Evolutionary conservation across 2,329 filamentous ascomycete species (phyloP), one percentile per base, ranked within the genome.

Genomic region (Claviceps arundinis): DNA sequence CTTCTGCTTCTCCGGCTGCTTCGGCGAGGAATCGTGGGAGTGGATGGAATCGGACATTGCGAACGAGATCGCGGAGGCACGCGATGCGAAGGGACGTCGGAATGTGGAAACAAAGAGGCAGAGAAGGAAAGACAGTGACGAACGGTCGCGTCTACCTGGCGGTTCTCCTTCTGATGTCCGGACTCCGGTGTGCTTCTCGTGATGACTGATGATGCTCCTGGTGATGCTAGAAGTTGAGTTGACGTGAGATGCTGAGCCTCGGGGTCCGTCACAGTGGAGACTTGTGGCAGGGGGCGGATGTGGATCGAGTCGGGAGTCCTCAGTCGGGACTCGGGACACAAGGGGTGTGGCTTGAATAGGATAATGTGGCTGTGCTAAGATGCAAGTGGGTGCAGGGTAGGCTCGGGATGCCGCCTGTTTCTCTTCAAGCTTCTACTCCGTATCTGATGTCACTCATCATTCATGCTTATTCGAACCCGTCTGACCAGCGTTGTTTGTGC

Each of bases 1-100:
- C 81, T 95, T 95, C 70, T 85, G 80, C 75, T 90, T 93, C 72
- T 93, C 74, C 77, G 77, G 63, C 57, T 70, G 64, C 62, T 77
- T 73, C 59, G 67, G 65, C 59, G 70, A 66, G 52, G 73, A 73
- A 58, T 81, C 77, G 60, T 76, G 72, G 41, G 76, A 78, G 54
- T 71, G 66, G 59, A 80, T 75, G 47, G 77, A 80, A 65, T 78
- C 76, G 62, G 73, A 68, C 75, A 77, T 78, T 58, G 56, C 66
- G 61, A 57, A 53, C 47, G 55, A 54, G 50, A 49, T 62, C 56
- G 58, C 37, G 11, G n/a, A 38, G 38, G 8, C 30, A 37, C 44
- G 30, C 50, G 43, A 52, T 37, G 19, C 3, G 47, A 40, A n/a
- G 17, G 22, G 44, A 37, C 34, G 47, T 47, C 40, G 40, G 17